phyloP scores from a whole-genome alignment of 192 early-diverging fungal genomes.

The Piromyces finnis region DNA sequence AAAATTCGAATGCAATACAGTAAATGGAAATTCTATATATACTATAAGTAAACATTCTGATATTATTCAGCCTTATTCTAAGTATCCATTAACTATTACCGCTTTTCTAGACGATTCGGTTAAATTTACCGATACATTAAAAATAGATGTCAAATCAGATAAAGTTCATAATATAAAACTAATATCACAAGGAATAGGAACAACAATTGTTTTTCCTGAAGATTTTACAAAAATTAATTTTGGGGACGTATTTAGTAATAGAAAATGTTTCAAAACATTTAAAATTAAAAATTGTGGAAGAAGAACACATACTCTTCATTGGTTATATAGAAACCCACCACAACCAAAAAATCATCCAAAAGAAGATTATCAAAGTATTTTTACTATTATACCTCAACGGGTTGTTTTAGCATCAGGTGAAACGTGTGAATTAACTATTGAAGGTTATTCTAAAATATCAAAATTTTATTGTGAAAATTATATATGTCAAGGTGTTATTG shows the following conservation, averaged over 20 bases:
- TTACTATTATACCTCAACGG: slow-evolving; percentile 26
- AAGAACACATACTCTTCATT: slow-evolving; percentile 26
- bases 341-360: slow-evolving; percentile 1
- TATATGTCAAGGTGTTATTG: slow-evolving; percentile 21
- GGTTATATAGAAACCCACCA: slow-evolving; percentile 13
- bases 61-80: slow-evolving; percentile 11
- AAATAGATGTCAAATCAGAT: slow-evolving; percentile 10
- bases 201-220: slow-evolving; percentile 30
- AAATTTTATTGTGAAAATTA: slow-evolving; percentile 15
- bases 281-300: slow-evolving; percentile 24
- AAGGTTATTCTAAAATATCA: slow-evolving; percentile 20
- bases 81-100: slow-evolving; percentile 11
- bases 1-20: slow-evolving; percentile 16
- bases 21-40: slow-evolving; percentile 22
- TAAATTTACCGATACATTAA: slow-evolving; percentile 38
- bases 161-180: slow-evolving; percentile 27
- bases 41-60: slow-evolving; percentile 13
- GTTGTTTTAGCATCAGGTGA: slow-evolving; percentile 24
- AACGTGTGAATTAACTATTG: slow-evolving; percentile 18
- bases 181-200: slow-evolving; percentile 26
- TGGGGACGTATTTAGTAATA: slow-evolving; percentile 33
- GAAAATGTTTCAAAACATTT: slow-evolving; percentile 22
- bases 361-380: slow-evolving; percentile 5
- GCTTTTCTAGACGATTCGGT: slow-evolving; percentile 32
- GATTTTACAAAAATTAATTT: slow-evolving; percentile 21